These are phyloP conservation scores for Monosporozyma servazzii DNA, from an alignment of 805 yeast species.

Conservation along the genomic window DNA sequence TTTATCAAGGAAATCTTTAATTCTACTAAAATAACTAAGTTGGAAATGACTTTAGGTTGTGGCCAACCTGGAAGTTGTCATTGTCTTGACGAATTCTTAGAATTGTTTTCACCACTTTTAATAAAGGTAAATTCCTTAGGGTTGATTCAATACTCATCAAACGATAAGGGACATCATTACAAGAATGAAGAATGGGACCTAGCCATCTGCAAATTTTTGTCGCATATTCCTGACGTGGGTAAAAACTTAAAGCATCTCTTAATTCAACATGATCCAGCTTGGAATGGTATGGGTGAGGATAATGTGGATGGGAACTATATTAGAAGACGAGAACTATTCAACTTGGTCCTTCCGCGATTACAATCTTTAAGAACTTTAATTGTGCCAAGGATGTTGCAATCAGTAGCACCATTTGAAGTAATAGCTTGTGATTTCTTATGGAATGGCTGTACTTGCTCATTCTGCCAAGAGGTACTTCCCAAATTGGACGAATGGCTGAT, in stretches of 20 bases:
- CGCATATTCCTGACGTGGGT: slow-evolving; percentile 27
- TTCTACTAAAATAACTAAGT: slow-evolving; percentile 25
- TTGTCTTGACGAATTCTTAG: slow-evolving; percentile 38
- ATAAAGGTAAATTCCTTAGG: slow-evolving; percentile 19
- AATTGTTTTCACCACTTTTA: slow-evolving; percentile 31
- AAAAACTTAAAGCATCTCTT: slow-evolving; percentile 34
- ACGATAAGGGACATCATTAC: slow-evolving; percentile 33
- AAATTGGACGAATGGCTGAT: slow-evolving; percentile 51
- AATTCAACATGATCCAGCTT: slow-evolving; percentile 51
- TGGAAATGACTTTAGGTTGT: slow-evolving; percentile 50
- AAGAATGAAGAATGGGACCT: slow-evolving; percentile 50
- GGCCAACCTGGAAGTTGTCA: slow-evolving; percentile 34
- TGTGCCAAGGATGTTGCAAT: slow-evolving; percentile 51
- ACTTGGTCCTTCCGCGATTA: slow-evolving; percentile 39
- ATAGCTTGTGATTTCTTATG: slow-evolving; percentile 60
- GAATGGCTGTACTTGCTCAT: slow-evolving; percentile 66
- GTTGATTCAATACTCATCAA: slow-evolving; percentile 28
- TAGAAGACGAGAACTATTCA: slow-evolving; percentile 47
- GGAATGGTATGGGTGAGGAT: slow-evolving; percentile 47
- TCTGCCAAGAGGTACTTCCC: slow-evolving; percentile 43
- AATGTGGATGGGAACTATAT: slow-evolving; percentile 69
- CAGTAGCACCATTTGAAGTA: slow-evolving; percentile 61
- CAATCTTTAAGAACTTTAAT: slow-evolving; percentile 36
- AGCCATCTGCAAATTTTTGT: slow-evolving; percentile 35
- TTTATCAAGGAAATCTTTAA: slow-evolving; percentile 29